Evolutionary conservation across 2,329 filamentous ascomycete species (phyloP).

Genomic region (Paraphoma sp.): DNA sequence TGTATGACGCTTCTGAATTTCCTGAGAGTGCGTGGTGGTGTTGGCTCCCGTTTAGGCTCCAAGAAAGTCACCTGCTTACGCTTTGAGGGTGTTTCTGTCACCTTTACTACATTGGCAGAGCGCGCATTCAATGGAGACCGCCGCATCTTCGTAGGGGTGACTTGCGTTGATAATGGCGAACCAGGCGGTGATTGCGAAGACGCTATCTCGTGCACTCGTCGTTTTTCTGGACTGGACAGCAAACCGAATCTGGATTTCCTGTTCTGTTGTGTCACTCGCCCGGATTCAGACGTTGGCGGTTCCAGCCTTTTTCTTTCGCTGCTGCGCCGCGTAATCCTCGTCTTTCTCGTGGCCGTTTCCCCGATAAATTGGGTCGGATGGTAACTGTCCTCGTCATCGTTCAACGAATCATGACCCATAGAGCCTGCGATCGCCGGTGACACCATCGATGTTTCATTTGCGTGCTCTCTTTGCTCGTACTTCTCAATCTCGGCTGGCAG

Average conservation of each 20-base stretch:
- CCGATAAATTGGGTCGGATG: slow-evolving; percentile 38
- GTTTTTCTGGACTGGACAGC: slow-evolving; percentile 42
- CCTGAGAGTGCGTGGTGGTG: slow-evolving; percentile 21
- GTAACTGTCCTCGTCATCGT: slow-evolving; percentile 30
- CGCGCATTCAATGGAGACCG: slow-evolving; percentile 23
- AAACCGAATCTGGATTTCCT: slow-evolving; percentile 33
- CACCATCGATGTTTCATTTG: neutral
- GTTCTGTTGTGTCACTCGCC: neutral
- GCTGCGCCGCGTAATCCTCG: slow-evolving; percentile 11
- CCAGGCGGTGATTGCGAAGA: slow-evolving; percentile 46
- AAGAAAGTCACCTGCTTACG: slow-evolving; percentile 39
- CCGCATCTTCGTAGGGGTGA: slow-evolving; percentile 22
- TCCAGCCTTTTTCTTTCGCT: slow-evolving; percentile 7
- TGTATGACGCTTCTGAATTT: slow-evolving; percentile 39
- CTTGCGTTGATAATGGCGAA: slow-evolving; percentile 36
- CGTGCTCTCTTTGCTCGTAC: neutral
- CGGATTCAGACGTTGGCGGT: neutral
- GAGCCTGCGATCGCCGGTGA: slow-evolving; percentile 6
- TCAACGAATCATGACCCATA: slow-evolving; percentile 8
- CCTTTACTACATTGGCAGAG: slow-evolving; percentile 9
- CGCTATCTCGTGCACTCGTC: slow-evolving; percentile 37
- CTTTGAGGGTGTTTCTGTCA: slow-evolving; percentile 36
- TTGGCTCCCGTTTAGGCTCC: slow-evolving; percentile 12
- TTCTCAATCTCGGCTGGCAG: neutral
- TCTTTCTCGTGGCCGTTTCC: slow-evolving; percentile 18